Base-by-base conservation (phyloP, 257 asterid species). In the Nicotiana otophora region DNA sequence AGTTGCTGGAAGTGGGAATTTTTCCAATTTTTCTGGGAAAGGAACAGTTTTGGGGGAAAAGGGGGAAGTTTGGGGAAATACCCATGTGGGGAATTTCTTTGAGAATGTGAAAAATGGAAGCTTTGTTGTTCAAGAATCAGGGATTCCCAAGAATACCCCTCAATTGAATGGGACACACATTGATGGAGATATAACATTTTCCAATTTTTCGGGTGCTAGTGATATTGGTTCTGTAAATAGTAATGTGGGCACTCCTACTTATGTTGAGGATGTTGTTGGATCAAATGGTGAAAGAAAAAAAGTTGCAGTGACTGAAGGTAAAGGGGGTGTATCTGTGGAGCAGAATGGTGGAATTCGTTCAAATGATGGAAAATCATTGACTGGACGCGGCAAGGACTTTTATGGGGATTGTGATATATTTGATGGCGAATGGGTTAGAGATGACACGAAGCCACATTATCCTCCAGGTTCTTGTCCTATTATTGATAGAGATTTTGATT, bases 341-440 rank as follows among this genome's bases (percentile, higher is more conserved):
- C 17, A 10, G 9, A 64, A 65, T 28, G 17, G 46, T n/a, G 20
- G 14, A n/a, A 31, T 60, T 11, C 67, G 76, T 19, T 9, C 54
- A 48, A 20, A 51, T 62, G 83, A 51, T 78, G 80, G 78, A 60
- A 16, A 82, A 48, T 3, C 5, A 11, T 16, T 61, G 83, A 76
- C 2, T 39, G 54, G 8, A 20, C 10, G 16, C 3, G 53, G 80
- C 23, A 72, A 7, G 16, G 82, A 88, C 66, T 89, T 94, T 39
- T 84, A 77, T 26, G 88, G 88, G 81, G 87, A 90, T 19, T 96
- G 99, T 84, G 97, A 96, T 70, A 90, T 96, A 80, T 96, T 65
- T 77, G 83, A 90, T 87, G 99, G 99, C 17, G 87, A 92, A 87
- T 96, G 99, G 99, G 97, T 92, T 83, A 93, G 90, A 66, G 98